These are phyloP conservation scores for Emericellopsis terricola DNA, from an alignment of 495 filamentous ascomycete genomes.

Conservation along the genomic window DNA sequence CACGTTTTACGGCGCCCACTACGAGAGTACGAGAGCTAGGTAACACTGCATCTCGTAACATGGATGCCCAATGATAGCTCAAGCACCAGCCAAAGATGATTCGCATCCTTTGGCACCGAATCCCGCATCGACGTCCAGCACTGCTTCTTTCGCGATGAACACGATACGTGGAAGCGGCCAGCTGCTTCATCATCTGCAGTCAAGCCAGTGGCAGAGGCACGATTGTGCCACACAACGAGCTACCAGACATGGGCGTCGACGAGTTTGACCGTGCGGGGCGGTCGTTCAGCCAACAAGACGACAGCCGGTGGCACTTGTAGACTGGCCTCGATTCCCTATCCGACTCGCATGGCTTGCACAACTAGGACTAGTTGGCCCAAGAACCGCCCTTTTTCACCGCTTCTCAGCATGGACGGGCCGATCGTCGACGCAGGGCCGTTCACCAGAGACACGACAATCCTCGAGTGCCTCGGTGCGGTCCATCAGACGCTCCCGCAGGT, in stretches of 20 bases:
- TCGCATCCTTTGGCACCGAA: conserved; percentile 22
- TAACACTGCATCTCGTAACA: conserved; percentile 21
- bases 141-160: conserved; percentile 40
- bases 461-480: conserved; percentile 42
- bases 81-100: conserved; percentile 16
- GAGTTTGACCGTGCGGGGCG: conserved; percentile 30
- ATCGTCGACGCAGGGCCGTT: conserved; percentile 34
- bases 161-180: conserved; percentile 40
- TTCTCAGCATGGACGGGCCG: too few relatives aligned
- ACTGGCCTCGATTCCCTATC: neutral
- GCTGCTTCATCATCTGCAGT: conserved; percentile 55
- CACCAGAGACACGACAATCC: conserved; percentile 40
- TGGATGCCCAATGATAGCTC: conserved; percentile 15
- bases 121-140: conserved; percentile 25
- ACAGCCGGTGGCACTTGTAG: conserved; percentile 52
- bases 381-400: neutral
- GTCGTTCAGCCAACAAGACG: conserved; percentile 8
- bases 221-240: conserved; percentile 50
- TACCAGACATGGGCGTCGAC: conserved; percentile 42
- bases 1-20: conserved; percentile 47
- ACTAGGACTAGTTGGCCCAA: neutral
- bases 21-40: conserved; percentile 3
- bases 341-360: too few relatives aligned
- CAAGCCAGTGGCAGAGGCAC: conserved; percentile 39
- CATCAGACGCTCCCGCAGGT: conserved; percentile 24